Conservation (phyloP, 1,139 yeast genomes). For the Nakaseomyces nivariensis region DNA sequence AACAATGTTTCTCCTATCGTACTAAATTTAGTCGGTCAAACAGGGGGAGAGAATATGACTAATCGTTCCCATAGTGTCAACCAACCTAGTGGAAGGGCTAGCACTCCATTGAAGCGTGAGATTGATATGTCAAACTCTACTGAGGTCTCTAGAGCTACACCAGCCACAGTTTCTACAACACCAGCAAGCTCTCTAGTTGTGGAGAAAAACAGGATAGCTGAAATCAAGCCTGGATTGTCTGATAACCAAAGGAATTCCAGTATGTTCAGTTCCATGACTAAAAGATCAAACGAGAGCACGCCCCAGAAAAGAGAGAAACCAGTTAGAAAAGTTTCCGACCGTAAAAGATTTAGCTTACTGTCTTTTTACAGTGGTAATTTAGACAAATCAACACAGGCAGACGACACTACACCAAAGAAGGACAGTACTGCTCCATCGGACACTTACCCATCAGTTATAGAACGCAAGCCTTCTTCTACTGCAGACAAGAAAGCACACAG, state of each 20-base stretch:
- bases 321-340: slow-evolving; percentile 5
- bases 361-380: slow-evolving; percentile 15
- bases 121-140: background rate
- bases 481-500: slow-evolving; percentile 9
- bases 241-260: background rate
- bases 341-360: slow-evolving; percentile 21
- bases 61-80: background rate
- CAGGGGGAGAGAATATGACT: background rate
- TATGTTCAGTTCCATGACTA: background rate
- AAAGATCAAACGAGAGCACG: background rate
- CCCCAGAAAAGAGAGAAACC: slow-evolving; percentile 1
- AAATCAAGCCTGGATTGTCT: background rate
- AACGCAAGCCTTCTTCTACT: slow-evolving; percentile 32
- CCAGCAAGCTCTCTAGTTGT: background rate
- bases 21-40: background rate
- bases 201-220: background rate
- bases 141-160: background rate
- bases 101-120: background rate
- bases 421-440: slow-evolving; percentile 4
- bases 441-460: slow-evolving; percentile 32
- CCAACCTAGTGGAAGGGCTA: background rate
- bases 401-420: background rate
- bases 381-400: background rate
- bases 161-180: background rate
- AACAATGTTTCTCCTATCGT: background rate